A percentile compares a stretch with the other conserved stretches of the same genome.
Evolutionary conservation across 352 stramenopile species (phyloP).

Genomic region (Pythium brachiatum): DNA sequence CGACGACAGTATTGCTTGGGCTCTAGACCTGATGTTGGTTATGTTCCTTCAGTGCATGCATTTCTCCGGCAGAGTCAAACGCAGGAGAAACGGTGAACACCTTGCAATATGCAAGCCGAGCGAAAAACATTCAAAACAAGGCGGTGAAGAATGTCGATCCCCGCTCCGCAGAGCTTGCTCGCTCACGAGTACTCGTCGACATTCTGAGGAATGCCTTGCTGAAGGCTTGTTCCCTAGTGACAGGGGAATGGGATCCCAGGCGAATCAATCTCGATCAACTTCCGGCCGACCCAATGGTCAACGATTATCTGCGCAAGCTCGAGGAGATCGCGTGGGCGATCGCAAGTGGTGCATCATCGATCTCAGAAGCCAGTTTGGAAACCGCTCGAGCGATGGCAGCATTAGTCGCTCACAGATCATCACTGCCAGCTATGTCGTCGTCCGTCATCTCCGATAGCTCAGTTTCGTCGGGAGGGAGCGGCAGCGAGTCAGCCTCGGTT

Average conservation of each 20-base stretch:
- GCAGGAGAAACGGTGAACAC: conserved; percentile 78
- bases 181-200: conserved; percentile 65
- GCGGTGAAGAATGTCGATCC: conserved; percentile 87
- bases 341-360: conserved; percentile 13
- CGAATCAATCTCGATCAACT: conserved; percentile 40
- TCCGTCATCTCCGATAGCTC: not conserved
- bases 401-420: conserved; percentile 18
- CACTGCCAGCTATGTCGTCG: not conserved
- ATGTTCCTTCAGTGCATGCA: conserved; percentile 56
- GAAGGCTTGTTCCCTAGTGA: conserved; percentile 44
- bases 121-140: conserved; percentile 90
- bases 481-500: conserved; percentile 14
- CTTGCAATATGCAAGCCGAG: conserved; percentile 83
- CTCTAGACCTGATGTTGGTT: not conserved
- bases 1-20: not conserved
- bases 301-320: conserved; percentile 53
- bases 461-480: not conserved
- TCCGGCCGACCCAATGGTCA: conserved; percentile 46
- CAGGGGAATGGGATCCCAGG: conserved; percentile 19
- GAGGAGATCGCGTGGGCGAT: conserved; percentile 40
- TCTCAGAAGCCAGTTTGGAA: conserved; percentile 14
- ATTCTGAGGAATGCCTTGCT: conserved; percentile 69
- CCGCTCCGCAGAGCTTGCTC: conserved; percentile 65
- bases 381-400: conserved; percentile 12
- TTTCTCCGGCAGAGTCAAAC: conserved; percentile 74